Evolutionary conservation across 495 filamentous ascomycete genomes (phyloP).

Genomic region (Physcia stellaris): DNA sequence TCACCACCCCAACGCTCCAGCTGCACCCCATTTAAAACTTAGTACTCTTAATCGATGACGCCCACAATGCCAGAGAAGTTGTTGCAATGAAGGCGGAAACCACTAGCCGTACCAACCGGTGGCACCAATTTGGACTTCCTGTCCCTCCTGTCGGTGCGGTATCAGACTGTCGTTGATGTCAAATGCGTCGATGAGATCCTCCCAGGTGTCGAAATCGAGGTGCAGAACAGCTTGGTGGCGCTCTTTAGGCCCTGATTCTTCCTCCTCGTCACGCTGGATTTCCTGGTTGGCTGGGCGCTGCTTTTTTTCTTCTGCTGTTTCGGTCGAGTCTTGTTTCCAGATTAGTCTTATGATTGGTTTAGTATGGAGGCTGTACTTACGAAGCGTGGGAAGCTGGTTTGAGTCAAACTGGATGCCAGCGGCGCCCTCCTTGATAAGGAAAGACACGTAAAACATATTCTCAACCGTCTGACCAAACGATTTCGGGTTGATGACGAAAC

Average conservation of each 20-base stretch:
- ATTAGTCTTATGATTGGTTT: not conserved
- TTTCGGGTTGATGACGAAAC: slow-evolving; percentile 73
- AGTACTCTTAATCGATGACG: too few species aligned
- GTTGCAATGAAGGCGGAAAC: too few species aligned
- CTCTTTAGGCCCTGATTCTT: slow-evolving; percentile 21
- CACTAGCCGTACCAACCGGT: slow-evolving; percentile 69
- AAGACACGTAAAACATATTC: slow-evolving; percentile 94
- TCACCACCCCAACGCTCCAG: too few species aligned
- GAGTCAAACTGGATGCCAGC: slow-evolving; percentile 52
- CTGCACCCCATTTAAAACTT: too few species aligned
- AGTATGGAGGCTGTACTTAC: slow-evolving; percentile 34
- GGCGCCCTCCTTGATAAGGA: slow-evolving; percentile 77
- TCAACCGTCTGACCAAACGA: slow-evolving; percentile 95
- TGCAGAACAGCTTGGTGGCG: slow-evolving; percentile 76
- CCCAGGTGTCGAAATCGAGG: slow-evolving; percentile 73
- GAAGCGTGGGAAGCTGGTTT: slow-evolving; percentile 51
- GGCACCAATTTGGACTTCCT: slow-evolving; percentile 35
- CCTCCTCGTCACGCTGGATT: slow-evolving; percentile 1
- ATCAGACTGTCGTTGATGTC: slow-evolving; percentile 69
- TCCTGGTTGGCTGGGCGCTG: too few species aligned
- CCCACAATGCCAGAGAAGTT: too few species aligned
- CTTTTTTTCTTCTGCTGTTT: too few species aligned
- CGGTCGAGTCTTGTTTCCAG: not conserved
- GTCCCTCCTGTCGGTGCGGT: slow-evolving; percentile 57
- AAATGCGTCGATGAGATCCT: slow-evolving; percentile 57